Percentiles rank a stretch among this genome's conserved stretches.
These are phyloP conservation scores for Aspergillus carbonarius DNA, from an alignment of 2,329 filamentous ascomycete genomes.

Conservation along the genomic window DNA sequence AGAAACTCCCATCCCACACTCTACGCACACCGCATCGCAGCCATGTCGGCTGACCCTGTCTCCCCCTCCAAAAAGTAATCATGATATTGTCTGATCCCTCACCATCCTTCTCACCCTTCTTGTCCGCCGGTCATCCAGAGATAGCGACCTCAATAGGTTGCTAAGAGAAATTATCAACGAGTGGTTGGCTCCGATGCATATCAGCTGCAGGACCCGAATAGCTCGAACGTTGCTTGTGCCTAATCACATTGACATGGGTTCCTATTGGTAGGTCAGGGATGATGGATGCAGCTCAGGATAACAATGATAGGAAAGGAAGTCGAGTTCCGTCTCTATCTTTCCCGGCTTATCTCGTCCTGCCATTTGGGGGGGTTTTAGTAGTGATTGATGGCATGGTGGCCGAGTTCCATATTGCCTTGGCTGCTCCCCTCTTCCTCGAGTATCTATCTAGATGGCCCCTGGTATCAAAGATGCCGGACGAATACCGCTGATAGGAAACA, in stretches of 20 bases:
- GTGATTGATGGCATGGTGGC: background rate
- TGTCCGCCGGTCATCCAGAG: conserved; percentile 4
- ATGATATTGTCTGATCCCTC: conserved; percentile 6
- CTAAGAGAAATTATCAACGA: conserved; percentile 28
- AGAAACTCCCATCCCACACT: background rate
- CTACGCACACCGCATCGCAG: background rate
- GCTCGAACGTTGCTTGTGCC: conserved; percentile 15
- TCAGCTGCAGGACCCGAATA: conserved; percentile 27
- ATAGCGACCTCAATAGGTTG: conserved; percentile 24
- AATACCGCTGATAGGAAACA: background rate
- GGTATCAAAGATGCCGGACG: background rate
- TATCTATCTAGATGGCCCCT: background rate
- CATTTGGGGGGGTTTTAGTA: background rate
- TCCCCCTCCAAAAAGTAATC: conserved; percentile 6
- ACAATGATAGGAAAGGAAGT: conserved; percentile 1
- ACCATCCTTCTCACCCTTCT: background rate
- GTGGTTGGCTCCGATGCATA: conserved; percentile 23
- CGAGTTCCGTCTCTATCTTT: background rate
- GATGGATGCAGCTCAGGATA: conserved; percentile 3
- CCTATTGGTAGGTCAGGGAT: conserved; percentile 12
- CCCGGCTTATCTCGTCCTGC: background rate
- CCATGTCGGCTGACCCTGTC: conserved; percentile 13
- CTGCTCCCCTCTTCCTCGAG: too few species aligned
- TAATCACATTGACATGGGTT: conserved; percentile 8
- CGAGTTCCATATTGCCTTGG: too few species aligned